Evolutionary conservation across 1,284 basidiomycete species (phyloP), one percentile per base, ranked within the genome.

Genomic region (Anthracocystis panici-leucophaei): DNA sequence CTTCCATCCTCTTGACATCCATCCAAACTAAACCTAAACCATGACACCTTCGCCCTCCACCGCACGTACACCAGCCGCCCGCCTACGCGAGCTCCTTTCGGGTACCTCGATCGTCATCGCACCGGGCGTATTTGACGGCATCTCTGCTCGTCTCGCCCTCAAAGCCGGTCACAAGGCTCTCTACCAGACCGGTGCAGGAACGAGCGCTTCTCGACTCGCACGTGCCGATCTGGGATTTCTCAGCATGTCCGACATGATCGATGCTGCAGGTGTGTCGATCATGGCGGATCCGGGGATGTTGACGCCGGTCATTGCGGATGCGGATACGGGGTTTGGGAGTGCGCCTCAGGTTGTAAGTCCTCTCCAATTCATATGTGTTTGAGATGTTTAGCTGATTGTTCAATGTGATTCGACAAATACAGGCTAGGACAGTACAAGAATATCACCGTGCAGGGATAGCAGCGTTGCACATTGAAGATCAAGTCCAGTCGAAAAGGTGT

Each of bases 311-410:
- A 93, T 93, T 71, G 92, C 92, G 2, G 92, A 93, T 78, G 92
- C 92, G 2, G 92, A 93, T 81, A 92, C 92, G 48, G 92, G 91
- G 87, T 93, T 92, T 67, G 92, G 92, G 61, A 91, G 91, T 2
- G 91, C 92, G 5, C 89, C 89, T 2, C 92, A 91, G 87, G 90
- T 93, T 42, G 91, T 91, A 23, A 65, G 63, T 53, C 16, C 14
- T 38, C 14, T 18, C 25, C 14, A 38, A 16, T 38, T 12, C 14
- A 16, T 14, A 14, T 21, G 16, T 23, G 7, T 18, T 18, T 33
- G 21, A 10, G 16, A 29, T 20, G 29, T 10, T 8, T 20, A n/a
- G 18, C 7, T 35, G 9, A 27, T 20, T 11, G 23, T 2, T 42
- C 1, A 2, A 38, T 16, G 14, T 5, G 4, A 2, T 12, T 14